Evolutionary conservation across 1,284 basidiomycete species (phyloP).

Genomic region (Boletus putidus): DNA sequence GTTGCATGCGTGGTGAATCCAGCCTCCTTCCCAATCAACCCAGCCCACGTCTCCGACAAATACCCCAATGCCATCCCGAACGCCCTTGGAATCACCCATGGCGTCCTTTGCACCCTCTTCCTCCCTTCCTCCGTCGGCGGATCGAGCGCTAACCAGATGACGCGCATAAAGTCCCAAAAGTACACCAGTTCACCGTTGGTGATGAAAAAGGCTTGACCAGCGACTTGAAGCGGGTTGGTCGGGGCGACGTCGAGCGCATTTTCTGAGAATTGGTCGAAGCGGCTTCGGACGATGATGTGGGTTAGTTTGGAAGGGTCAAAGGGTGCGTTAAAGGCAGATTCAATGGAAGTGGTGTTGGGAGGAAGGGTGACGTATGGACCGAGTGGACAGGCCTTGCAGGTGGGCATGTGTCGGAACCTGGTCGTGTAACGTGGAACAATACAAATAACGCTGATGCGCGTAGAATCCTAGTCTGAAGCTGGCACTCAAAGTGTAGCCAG

Average conservation of each 20-base stretch:
- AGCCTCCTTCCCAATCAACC: conserved; percentile 79
- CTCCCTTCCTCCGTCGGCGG: conserved; percentile 45
- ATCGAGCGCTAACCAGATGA: conserved; percentile 84
- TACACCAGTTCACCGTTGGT: conserved; percentile 96
- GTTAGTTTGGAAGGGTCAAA: conserved; percentile 45
- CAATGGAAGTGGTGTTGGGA: conserved; percentile 57
- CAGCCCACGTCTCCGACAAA: conserved; percentile 74
- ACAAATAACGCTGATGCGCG: too few species aligned
- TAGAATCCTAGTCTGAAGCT: too few species aligned
- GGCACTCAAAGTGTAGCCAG: too few species aligned
- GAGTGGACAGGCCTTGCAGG: conserved; percentile 73
- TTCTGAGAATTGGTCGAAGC: conserved; percentile 71
- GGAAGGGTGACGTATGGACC: conserved; percentile 73
- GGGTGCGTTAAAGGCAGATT: conserved; percentile 59
- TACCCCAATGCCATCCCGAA: conserved; percentile 73
- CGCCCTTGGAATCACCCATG: conserved; percentile 59
- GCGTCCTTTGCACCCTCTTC: conserved; percentile 39
- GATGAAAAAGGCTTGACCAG: conserved; percentile 96
- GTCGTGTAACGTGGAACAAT: too few species aligned
- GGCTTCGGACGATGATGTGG: conserved; percentile 70
- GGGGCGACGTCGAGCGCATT: conserved; percentile 52
- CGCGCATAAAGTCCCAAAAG: conserved; percentile 94
- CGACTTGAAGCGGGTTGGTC: conserved; percentile 67
- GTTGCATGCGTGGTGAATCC: too few species aligned
- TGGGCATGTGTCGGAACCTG: conserved; percentile 66